A percentile compares a stretch with the other conserved stretches of the same genome.
These are phyloP conservation scores for Coniosporium apollinis DNA, from an alignment of 495 filamentous ascomycete genomes.

Conservation along the genomic window DNA sequence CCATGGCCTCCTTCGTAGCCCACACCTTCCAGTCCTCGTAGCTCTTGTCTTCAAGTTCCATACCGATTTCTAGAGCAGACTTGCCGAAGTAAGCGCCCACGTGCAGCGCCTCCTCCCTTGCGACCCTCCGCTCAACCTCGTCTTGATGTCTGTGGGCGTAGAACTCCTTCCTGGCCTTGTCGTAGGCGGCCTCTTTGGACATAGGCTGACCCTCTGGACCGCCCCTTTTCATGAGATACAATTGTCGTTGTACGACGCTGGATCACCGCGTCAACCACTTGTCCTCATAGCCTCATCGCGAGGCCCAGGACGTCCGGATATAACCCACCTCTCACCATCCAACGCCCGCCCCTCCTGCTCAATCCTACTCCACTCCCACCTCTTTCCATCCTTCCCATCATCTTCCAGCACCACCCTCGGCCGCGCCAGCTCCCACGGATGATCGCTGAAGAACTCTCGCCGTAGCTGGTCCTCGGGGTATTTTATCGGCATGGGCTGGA, in stretches of 20 bases:
- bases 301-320: too few relatives aligned
- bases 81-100: conserved; percentile 79
- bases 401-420: conserved; percentile 72
- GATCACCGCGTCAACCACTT: not conserved
- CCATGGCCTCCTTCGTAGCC: conserved; percentile 42
- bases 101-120: conserved; percentile 71
- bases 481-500: conserved; percentile 56
- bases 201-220: conserved; percentile 23
- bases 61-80: conserved; percentile 51
- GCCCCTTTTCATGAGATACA: conserved; percentile 60
- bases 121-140: conserved; percentile 70
- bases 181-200: conserved; percentile 57
- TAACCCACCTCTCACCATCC: conserved; percentile 70
- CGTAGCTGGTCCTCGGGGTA: conserved; percentile 81
- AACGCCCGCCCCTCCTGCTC: conserved; percentile 61
- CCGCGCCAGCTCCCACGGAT: conserved; percentile 93
- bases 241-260: conserved; percentile 86
- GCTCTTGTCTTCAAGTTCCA: conserved; percentile 61
- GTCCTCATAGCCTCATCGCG: not conserved
- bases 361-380: conserved; percentile 64
- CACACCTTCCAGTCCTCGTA: conserved; percentile 72
- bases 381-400: conserved; percentile 61
- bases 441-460: conserved; percentile 68
- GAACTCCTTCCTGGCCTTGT: conserved; percentile 77
- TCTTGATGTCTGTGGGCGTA: conserved; percentile 66